Percentiles rank a stretch among this genome's conserved stretches.
phyloP scores from a whole-genome alignment of 2,329 filamentous ascomycete genomes.

The Penicillium janthinellum region DNA sequence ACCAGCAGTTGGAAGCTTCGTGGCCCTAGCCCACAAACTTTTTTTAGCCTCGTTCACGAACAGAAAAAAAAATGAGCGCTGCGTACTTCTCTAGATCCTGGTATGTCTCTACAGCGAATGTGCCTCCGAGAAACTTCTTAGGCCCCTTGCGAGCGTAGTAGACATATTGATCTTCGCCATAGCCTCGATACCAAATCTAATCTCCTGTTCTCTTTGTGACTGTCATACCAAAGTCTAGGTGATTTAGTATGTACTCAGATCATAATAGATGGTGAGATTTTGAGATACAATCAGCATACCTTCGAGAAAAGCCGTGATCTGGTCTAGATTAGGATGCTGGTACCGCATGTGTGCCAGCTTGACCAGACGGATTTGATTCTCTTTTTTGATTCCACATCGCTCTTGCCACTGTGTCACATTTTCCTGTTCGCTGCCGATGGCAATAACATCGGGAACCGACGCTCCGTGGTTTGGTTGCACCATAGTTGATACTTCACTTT shows the following conservation, averaged over 20 bases:
- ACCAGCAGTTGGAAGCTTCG: slow-evolving; percentile 31
- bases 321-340: slow-evolving; percentile 54
- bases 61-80: too few relatives aligned
- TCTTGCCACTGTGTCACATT: slow-evolving; percentile 22
- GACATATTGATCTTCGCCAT: slow-evolving; percentile 48
- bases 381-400: slow-evolving; percentile 42
- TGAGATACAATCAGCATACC: slow-evolving; percentile 4
- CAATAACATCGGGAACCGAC: slow-evolving; percentile 21
- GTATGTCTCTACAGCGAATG: slow-evolving; percentile 47
- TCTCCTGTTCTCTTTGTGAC: slow-evolving; percentile 40
- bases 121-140: slow-evolving; percentile 47
- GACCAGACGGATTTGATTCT: slow-evolving; percentile 51
- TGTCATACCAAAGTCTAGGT: slow-evolving; percentile 47
- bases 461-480: slow-evolving; percentile 14
- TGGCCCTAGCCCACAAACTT: slow-evolving; percentile 11
- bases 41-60: neutral
- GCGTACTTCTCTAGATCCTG: slow-evolving; percentile 47
- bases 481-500: neutral
- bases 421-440: slow-evolving; percentile 22
- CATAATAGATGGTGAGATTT: neutral
- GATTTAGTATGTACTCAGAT: neutral
- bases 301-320: slow-evolving; percentile 42
- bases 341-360: slow-evolving; percentile 58
- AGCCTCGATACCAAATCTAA: slow-evolving; percentile 47
- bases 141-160: slow-evolving; percentile 45